These are phyloP conservation scores for Neurospora africana DNA, from an alignment of 495 filamentous ascomycete genomes.

Conservation along the genomic window DNA sequence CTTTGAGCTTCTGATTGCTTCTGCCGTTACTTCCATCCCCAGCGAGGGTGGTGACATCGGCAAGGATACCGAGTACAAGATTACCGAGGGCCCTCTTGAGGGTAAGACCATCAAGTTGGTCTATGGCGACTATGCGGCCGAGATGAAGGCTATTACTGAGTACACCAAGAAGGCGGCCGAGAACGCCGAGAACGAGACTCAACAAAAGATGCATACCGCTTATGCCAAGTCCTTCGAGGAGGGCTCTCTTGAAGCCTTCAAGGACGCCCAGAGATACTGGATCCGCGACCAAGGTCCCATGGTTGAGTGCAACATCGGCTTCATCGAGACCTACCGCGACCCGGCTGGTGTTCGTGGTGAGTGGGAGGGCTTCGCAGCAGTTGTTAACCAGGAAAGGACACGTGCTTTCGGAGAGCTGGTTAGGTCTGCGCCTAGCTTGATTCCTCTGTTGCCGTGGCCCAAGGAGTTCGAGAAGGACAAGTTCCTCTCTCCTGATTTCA, in stretches of 20 bases:
- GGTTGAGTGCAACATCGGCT: constrained; percentile 87
- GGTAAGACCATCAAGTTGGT: constrained; percentile 62
- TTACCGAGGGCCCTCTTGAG: constrained; percentile 50
- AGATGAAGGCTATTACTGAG: constrained; percentile 69
- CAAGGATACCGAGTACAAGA: constrained; percentile 51
- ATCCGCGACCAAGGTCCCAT: constrained; percentile 82
- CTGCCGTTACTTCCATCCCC: constrained; percentile 42
- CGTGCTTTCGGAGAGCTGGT: constrained; percentile 82
- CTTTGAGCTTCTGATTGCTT: constrained; percentile 80
- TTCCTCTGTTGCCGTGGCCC: constrained; percentile 80
- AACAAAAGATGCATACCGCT: constrained; percentile 70
- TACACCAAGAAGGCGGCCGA: constrained; percentile 62
- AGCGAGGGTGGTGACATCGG: constrained; percentile 57
- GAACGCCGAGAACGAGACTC: constrained; percentile 73
- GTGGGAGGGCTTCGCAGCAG: constrained; percentile 88
- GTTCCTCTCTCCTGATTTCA: constrained; percentile 91
- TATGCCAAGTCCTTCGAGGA: constrained; percentile 78
- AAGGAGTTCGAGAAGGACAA: constrained; percentile 90
- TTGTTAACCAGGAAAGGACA: constrained; percentile 69
- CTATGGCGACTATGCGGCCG: constrained; percentile 71
- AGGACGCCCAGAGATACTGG: constrained; percentile 85
- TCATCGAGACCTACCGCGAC: constrained; percentile 93
- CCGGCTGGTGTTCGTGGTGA: constrained; percentile 89
- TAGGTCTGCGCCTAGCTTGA: constrained; percentile 65
- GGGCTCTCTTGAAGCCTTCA: constrained; percentile 80